phyloP scores from a whole-genome alignment of 352 stramenopile genomes.

The Phytophthora nicotianae region DNA sequence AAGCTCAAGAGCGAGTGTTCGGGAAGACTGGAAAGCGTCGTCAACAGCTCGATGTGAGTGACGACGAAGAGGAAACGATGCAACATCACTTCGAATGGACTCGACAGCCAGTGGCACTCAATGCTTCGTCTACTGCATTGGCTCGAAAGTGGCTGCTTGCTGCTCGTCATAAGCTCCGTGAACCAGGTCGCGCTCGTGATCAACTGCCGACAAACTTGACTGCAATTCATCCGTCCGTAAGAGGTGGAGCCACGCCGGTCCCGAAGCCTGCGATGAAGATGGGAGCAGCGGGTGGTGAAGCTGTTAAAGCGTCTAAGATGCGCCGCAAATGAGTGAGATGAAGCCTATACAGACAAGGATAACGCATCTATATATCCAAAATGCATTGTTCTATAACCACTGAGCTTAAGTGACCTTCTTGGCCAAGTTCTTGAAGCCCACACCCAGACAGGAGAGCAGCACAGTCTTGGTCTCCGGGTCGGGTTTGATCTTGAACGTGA shows the following conservation, averaged over 20 bases:
- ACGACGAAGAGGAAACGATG: constrained; percentile 86
- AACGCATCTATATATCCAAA: constrained; percentile 29
- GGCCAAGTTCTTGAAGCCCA: constrained; percentile 95
- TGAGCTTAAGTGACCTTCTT: constrained; percentile 93
- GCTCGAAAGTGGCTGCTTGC: constrained; percentile 82
- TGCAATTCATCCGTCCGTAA: constrained; percentile 55
- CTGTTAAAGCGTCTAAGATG: constrained; percentile 65
- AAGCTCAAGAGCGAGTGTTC: constrained; percentile 90
- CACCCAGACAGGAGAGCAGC: constrained; percentile 94
- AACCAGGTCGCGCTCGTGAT: constrained; percentile 43
- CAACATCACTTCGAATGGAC: constrained; percentile 78
- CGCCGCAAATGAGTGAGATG: constrained; percentile 53
- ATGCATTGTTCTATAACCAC: constrained; percentile 36
- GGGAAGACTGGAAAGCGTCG: constrained; percentile 67
- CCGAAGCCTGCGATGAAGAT: constrained; percentile 78
- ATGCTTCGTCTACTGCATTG: constrained; percentile 81
- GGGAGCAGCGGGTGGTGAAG: constrained; percentile 65
- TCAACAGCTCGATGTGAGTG: constrained; percentile 76
- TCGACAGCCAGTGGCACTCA: constrained; percentile 68
- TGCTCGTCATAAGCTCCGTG: constrained; percentile 65
- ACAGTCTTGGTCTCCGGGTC: constrained; percentile 90
- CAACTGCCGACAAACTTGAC: constrained; percentile 61
- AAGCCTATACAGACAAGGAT: background rate
- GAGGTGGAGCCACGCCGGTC: constrained; percentile 60
- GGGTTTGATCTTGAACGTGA: constrained; percentile 94